Base-by-base conservation (phyloP, 257 asterid species). In the Nicotiana tabacum region DNA sequence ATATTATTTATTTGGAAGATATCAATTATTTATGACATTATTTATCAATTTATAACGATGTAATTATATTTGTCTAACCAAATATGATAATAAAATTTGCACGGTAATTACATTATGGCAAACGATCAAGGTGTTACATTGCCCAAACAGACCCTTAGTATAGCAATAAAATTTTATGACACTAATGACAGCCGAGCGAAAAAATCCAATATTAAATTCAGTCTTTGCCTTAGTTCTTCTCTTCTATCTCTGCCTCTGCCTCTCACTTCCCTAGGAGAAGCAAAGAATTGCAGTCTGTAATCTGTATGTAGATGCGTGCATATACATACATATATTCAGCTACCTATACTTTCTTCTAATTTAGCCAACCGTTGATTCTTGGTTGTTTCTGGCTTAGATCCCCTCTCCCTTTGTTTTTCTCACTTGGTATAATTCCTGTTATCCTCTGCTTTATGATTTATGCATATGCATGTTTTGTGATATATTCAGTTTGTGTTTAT, bases 361-460 rank as follows among this genome's bases (percentile, higher is more conserved):
- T 51, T 48, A 51, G 64, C 64, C 64, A 76, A 74, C 43, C 43
- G 24, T 76, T 76, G 79, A 46, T 76, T 76, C 80, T 76, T 51
- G 80, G 80, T 51, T 76, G 39, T 15, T 76, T 29, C 80, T 76
- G 80, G 9, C 80, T 27, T 76, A 76, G 80, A 51, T 51, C 80
- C 80, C 64, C 12, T 43, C 11, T 43, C 8, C 2, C 8, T 8
- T 6, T 74, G 27, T 43, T 58, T 43, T 12, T 46, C 79, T 72
- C 21, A 46, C 27, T 76, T 51, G 64, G 80, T 76, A 76, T 76
- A 8, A 43, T 68, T 13, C 55, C n/a, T 66, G 16, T 35, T 68
- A 15, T 76, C 43, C 80, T 48, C 21, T 51, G 64, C 27, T 76
- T 57, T 51, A 27, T 1, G 46, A 12, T 76, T 76, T 76, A 76